These are phyloP conservation scores for Mycena metata DNA, from an alignment of 768 basidiomycete genomes.

Conservation along the genomic window DNA sequence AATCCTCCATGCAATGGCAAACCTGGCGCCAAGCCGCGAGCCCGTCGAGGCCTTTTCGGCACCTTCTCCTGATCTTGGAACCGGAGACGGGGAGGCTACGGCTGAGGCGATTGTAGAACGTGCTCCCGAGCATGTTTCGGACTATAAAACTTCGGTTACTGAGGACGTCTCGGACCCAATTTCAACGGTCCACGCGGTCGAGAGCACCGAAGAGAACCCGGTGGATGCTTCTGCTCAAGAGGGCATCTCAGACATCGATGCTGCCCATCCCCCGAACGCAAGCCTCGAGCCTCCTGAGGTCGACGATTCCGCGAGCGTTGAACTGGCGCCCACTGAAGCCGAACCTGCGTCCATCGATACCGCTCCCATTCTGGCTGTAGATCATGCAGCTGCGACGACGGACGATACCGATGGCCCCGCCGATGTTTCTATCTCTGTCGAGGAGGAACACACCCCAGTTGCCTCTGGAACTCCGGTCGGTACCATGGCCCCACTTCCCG, in stretches of 20 bases:
- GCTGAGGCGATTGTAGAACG: neutral
- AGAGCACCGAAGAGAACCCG: neutral
- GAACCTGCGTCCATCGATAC: too few species aligned
- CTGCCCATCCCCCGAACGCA: neutral
- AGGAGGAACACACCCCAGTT: slow-evolving; percentile 24
- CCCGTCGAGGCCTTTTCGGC: neutral
- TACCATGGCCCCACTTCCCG: slow-evolving; percentile 18
- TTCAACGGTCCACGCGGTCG: neutral
- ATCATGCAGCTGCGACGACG: too few species aligned
- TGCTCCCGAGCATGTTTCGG: neutral
- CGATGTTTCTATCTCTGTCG: neutral
- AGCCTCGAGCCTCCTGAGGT: too few species aligned
- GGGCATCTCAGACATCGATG: slow-evolving; percentile 6
- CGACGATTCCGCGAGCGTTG: too few species aligned
- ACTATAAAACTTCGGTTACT: neutral
- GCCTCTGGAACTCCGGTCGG: neutral
- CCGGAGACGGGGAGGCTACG: neutral
- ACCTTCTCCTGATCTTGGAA: neutral
- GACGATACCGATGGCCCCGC: too few species aligned
- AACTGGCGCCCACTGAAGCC: too few species aligned
- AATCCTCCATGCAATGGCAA: neutral
- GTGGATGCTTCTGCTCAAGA: neutral
- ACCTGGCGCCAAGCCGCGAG: neutral
- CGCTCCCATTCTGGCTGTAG: too few species aligned
- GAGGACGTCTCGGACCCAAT: neutral